Evolutionary conservation across 495 filamentous ascomycete species (phyloP).

Genomic region (Lasiosphaeria hispida): DNA sequence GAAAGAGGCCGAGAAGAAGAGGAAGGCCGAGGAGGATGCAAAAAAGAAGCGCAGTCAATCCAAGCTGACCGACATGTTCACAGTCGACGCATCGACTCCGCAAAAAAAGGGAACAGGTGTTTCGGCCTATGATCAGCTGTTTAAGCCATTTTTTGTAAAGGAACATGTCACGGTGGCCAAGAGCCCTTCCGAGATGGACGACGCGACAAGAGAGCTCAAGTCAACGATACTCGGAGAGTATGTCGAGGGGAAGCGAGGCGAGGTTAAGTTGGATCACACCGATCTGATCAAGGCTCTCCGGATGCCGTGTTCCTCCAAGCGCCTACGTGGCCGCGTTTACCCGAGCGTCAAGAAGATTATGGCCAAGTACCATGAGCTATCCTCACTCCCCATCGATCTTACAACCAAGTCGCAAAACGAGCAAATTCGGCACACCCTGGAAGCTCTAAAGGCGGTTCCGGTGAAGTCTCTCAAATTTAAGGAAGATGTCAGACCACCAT

Average conservation of each 20-base stretch:
- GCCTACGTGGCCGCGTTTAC: conserved; percentile 50
- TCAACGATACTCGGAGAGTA: conserved; percentile 49
- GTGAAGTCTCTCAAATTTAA: conserved; percentile 78
- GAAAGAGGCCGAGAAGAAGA: conserved; percentile 43
- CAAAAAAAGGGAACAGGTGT: conserved; percentile 35
- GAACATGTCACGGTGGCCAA: conserved; percentile 62
- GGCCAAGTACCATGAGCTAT: conserved; percentile 26
- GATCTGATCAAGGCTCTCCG: conserved; percentile 58
- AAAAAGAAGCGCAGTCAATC: conserved; percentile 56
- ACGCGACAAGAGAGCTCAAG: conserved; percentile 51
- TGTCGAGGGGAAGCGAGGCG: conserved; percentile 35
- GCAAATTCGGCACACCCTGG: conserved; percentile 41
- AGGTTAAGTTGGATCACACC: conserved; percentile 39
- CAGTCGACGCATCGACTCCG: conserved; percentile 47
- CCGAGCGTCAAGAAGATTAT: conserved; percentile 68
- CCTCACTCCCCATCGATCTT: conserved; percentile 25
- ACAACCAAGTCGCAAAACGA: conserved; percentile 46
- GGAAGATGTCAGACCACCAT: conserved; percentile 88
- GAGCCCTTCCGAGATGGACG: conserved; percentile 49
- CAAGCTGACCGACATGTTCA: conserved; percentile 48
- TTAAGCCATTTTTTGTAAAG: conserved; percentile 76
- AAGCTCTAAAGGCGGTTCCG: conserved; percentile 60
- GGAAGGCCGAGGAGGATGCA: conserved; percentile 44
- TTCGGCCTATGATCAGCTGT: conserved; percentile 67
- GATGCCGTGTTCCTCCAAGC: conserved; percentile 45